These are phyloP conservation scores for Arthrobotrys pseudoclavata DNA, from an alignment of 2,329 filamentous ascomycete species.

Conservation along the genomic window DNA sequence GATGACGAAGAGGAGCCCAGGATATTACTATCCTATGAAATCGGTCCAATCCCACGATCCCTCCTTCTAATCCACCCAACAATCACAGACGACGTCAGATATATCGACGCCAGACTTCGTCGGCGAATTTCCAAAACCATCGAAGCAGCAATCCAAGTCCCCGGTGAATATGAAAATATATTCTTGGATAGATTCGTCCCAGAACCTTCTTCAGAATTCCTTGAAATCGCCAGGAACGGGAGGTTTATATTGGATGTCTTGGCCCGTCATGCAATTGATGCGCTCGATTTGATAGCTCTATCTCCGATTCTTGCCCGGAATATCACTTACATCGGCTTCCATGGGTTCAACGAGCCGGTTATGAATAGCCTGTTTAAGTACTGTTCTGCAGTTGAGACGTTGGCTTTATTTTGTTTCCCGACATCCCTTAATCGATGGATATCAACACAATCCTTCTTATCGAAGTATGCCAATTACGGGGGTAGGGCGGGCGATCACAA, in stretches of 20 bases:
- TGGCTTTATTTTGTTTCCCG: not conserved
- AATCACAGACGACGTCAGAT: conserved; percentile 22
- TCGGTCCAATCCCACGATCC: conserved; percentile 6
- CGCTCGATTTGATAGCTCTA: not conserved
- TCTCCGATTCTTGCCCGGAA: not conserved
- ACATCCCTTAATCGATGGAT: not conserved
- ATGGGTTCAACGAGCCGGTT: not conserved
- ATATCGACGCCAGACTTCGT: not conserved
- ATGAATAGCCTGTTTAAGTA: not conserved
- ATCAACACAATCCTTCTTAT: not conserved
- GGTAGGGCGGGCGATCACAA: not conserved
- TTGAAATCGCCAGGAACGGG: conserved; percentile 6
- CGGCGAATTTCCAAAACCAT: not conserved
- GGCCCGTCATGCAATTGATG: not conserved
- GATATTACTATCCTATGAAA: conserved; percentile 16
- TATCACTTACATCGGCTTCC: conserved; percentile 11
- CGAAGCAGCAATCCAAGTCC: not conserved
- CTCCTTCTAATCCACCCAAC: conserved; percentile 25
- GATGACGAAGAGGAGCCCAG: not conserved
- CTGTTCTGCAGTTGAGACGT: not conserved
- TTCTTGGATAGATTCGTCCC: conserved; percentile 6
- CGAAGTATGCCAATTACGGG: not conserved
- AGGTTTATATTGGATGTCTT: conserved; percentile 26
- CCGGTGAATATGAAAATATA: not conserved
- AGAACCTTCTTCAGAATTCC: conserved; percentile 7